Base-by-base conservation (phyloP, 345 rosid species). In the Aquilaria malaccensis region DNA sequence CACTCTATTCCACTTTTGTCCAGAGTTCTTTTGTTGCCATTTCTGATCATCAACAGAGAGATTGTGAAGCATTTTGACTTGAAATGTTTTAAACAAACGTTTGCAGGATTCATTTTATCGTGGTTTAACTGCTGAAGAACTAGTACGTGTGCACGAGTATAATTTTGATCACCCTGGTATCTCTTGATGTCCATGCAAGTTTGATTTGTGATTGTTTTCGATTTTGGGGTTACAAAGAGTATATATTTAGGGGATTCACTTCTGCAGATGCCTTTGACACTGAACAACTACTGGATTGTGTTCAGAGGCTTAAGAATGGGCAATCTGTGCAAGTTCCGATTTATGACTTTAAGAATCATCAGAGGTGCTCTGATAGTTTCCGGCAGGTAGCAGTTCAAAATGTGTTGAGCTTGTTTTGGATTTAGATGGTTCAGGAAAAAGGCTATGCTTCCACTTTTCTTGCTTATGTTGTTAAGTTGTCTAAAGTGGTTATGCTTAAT, bases 81-180 rank as follows among this genome's bases (percentile, higher is more conserved):
- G 43, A 37, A 7, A 37, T 37, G 43, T 37, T 37, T 37, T 22
- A 1, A 30, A 22, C 9, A 45, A 22, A 22, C 13, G 76, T 53
- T 50, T 70, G 62, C 62, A 89, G 97, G 97, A 91, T 75, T 88
- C 96, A 0, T 91, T 91, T 69, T 91, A 91, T 64, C 94, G 96
- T 66, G 96, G 97, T 55, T 57, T 91, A 79, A 91, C 96, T 5
- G 74, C 91, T 64, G 85, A 83, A 72, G 96, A 91, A 71, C 63
- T 76, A 29, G 70, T 74, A 52, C 85, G 79, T 65, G 97, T 79
- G 10, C 91, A 85, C 12, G 97, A 91, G 80, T 91, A 91, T 74
- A 91, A 91, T 80, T 91, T 91, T 66, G 97, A 91, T 56, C 97
- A 91, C 76, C 97, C 97, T 33, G 97, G 97, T 90, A 79, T 0